A percentile compares a stretch with the other conserved stretches of the same genome.
These are phyloP conservation scores for Anisodus tanguticus DNA, from an alignment of 257 asterid genomes.

Conservation along the genomic window DNA sequence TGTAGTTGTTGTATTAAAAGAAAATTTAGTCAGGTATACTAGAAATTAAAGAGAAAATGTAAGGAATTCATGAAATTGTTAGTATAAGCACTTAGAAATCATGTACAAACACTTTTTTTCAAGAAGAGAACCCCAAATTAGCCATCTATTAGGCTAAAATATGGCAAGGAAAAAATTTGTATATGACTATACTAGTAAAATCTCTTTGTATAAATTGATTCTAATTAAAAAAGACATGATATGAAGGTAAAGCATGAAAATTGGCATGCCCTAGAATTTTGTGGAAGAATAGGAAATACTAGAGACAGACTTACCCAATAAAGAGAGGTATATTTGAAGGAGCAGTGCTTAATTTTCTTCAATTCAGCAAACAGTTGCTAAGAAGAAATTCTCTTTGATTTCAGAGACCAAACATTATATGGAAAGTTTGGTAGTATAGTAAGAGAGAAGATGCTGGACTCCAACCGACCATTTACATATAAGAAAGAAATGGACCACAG, in stretches of 20 bases:
- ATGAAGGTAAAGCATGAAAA: background rate
- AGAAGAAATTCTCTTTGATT: constrained; percentile 41
- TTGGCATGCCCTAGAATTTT: constrained; percentile 5
- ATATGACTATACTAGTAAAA: background rate
- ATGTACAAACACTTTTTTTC: background rate
- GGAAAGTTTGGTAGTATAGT: constrained; percentile 35
- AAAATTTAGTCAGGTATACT: background rate
- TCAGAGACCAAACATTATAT: constrained; percentile 44
- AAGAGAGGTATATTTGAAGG: background rate
- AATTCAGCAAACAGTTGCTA: constrained; percentile 21
- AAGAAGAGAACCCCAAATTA: too few relatives aligned
- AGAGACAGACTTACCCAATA: too few relatives aligned
- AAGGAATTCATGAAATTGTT: background rate
- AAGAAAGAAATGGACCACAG: constrained; percentile 57
- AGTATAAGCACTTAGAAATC: constrained; percentile 3
- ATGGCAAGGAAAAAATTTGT: too few relatives aligned
- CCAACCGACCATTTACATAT: constrained; percentile 53
- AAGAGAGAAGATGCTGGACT: constrained; percentile 55
- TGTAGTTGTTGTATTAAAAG: background rate
- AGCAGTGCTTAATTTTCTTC: background rate
- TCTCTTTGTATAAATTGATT: background rate
- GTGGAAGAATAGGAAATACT: background rate
- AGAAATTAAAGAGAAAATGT: background rate
- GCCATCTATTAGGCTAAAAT: too few relatives aligned
- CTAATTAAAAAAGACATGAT: background rate